Evolutionary conservation across 164 flowering plant species (phyloP).

Genomic region (Dillenia turbinata): DNA sequence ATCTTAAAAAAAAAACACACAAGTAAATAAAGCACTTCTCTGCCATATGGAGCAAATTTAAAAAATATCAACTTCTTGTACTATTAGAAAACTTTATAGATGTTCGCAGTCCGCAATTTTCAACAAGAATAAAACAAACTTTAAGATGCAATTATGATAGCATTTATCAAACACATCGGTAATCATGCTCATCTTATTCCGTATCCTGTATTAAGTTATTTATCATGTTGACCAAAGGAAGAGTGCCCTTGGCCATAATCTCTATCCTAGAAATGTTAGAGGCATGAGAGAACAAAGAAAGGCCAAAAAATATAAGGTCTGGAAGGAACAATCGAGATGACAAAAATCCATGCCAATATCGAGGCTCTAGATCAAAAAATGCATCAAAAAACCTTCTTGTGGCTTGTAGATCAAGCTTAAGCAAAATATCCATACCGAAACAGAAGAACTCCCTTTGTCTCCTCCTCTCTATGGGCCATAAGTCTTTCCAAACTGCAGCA

Average conservation of each 20-base stretch:
- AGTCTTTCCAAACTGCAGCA: conserved; percentile 72
- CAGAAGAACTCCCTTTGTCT: conserved; percentile 92
- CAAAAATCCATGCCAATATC: conserved; percentile 92
- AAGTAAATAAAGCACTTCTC: no score
- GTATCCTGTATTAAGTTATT: conserved; percentile 60
- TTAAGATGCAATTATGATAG: conserved; percentile 4
- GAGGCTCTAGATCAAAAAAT: conserved; percentile 85
- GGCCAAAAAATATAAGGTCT: conserved; percentile 73
- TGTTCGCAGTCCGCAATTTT: not conserved
- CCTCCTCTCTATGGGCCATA: conserved; percentile 87
- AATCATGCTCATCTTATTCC: conserved; percentile 27
- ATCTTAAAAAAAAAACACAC: no score
- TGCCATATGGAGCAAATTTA: no score
- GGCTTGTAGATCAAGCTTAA: conserved; percentile 75
- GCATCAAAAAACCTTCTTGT: conserved; percentile 89
- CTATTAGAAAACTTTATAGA: no score
- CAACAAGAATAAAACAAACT: not conserved
- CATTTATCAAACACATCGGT: conserved; percentile 9
- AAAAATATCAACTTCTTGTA: no score
- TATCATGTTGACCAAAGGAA: conserved; percentile 75
- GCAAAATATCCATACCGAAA: conserved; percentile 91
- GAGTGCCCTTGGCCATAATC: conserved; percentile 89
- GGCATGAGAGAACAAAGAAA: conserved; percentile 80
- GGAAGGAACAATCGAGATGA: conserved; percentile 86
- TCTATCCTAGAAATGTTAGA: conserved; percentile 80